Base-by-base conservation (phyloP, 768 basidiomycete species). In the Grammothele lineata region DNA sequence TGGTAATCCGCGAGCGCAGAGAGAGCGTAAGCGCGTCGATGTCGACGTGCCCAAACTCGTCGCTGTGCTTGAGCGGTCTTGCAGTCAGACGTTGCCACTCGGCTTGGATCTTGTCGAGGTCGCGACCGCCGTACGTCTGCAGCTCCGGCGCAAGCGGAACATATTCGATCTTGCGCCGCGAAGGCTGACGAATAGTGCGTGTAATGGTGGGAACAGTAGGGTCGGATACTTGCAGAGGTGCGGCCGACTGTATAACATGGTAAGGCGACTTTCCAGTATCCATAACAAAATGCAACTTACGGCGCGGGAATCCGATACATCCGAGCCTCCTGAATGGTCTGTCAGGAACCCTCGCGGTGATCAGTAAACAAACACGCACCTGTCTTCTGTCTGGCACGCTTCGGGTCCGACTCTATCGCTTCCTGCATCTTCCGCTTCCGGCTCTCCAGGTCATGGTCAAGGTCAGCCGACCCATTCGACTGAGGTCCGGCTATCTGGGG, bases 21-120 rank as follows among this genome's bases (percentile, higher is more conserved):
- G 89, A 88, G 85, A 99, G 84, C n/a, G 83, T 84, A 40, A 99
- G 74, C n/a, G 83, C 83, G 60, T 96, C 93, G 48, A 97, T 83
- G 57, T 98, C 94, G 40, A 95, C 80, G 7, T 73, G 75, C 18
- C 91, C 92, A 82, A 93, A 91, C 43, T 94, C 91, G 60, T 84
- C 82, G 53, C 90, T 76, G 41, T 85, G 80, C 47, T 87, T 76
- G 57, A 86, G 63, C 5, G 78, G 73, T 36, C 86, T 77, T 43
- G 75, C 70, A 37, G 77, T 71, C 25, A 73, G 60, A 26, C 70
- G 74, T 24, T 65, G 57, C 45, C 78, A 72, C 56, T 91, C 89
- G 11, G 73, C 69, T 42, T 87, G 80, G 45, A 95, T 67, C 10
- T 68, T 55, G 39, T 81, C 75, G 26, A 92, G 61, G 65, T 95